These are phyloP conservation scores for Yamadazyma spencermartinsiae DNA, from an alignment of 1,139 yeast genomes.

Conservation along the genomic window DNA sequence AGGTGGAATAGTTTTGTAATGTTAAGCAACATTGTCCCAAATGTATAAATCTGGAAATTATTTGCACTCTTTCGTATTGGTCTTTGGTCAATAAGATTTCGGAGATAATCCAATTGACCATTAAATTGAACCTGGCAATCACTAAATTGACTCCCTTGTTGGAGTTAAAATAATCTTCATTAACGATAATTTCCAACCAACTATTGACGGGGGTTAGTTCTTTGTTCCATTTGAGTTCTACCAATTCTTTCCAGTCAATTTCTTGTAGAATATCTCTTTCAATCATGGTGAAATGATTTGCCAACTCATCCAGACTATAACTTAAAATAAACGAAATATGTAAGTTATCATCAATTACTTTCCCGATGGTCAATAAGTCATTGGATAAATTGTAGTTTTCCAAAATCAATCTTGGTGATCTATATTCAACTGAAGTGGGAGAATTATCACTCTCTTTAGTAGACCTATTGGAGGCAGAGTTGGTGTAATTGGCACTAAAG, in stretches of 20 bases:
- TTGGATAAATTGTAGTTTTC: conserved; percentile 37
- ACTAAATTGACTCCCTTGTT: conserved; percentile 79
- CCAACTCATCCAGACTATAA: conserved; percentile 63
- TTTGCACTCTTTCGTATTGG: conserved; percentile 57
- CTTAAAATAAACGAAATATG: conserved; percentile 84
- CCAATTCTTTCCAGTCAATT: conserved; percentile 88
- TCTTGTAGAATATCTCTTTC: conserved; percentile 83
- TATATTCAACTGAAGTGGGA: conserved; percentile 9
- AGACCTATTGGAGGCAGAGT: conserved; percentile 5
- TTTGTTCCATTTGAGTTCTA: conserved; percentile 74
- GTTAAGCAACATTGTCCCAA: conserved; percentile 71
- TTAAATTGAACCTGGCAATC: conserved; percentile 83
- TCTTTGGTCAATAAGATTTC: conserved; percentile 73
- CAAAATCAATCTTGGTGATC: conserved; percentile 37
- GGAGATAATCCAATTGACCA: conserved; percentile 91
- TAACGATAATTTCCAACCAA: conserved; percentile 79
- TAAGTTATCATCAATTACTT: conserved; percentile 33
- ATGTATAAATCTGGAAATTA: conserved; percentile 80
- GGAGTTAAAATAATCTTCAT: conserved; percentile 49
- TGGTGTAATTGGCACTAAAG: conserved; percentile 16
- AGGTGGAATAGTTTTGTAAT: conserved; percentile 81
- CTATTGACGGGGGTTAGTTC: conserved; percentile 72
- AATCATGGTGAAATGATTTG: conserved; percentile 80
- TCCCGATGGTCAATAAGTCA: conserved; percentile 33
- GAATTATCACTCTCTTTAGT: conserved; percentile 1